A percentile compares a stretch with the other conserved stretches of the same genome.
These are phyloP conservation scores for Talaromyces liani DNA, from an alignment of 495 filamentous ascomycete genomes.

Conservation along the genomic window DNA sequence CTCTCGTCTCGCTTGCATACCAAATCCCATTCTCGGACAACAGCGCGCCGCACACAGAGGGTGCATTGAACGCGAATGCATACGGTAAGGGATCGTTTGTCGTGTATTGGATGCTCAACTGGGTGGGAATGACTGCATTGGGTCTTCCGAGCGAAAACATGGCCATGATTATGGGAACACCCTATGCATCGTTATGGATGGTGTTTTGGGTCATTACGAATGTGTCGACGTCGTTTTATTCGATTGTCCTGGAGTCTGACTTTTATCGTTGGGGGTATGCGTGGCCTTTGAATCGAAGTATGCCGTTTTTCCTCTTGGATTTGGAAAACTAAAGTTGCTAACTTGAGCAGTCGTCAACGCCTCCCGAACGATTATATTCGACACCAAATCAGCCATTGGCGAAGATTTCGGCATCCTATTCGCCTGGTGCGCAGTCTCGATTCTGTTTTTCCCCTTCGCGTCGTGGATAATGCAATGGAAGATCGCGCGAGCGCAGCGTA, in stretches of 20 bases:
- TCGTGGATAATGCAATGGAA: constrained; percentile 54
- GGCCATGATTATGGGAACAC: constrained; percentile 59
- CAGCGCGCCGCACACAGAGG: constrained; percentile 32
- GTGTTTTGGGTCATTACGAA: constrained; percentile 76
- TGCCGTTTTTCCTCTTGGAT: constrained; percentile 11
- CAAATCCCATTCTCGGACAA: constrained; percentile 52
- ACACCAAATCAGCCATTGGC: constrained; percentile 53
- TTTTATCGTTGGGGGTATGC: constrained; percentile 66
- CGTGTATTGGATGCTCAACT: constrained; percentile 73
- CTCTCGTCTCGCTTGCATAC: constrained; percentile 57
- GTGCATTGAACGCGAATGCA: constrained; percentile 43
- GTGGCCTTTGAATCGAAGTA: constrained; percentile 62
- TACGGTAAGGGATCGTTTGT: constrained; percentile 56
- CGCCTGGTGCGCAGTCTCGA: constrained; percentile 50
- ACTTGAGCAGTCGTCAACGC: constrained; percentile 48
- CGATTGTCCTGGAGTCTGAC: constrained; percentile 46
- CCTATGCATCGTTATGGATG: constrained; percentile 62
- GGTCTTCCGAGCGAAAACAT: constrained; percentile 68
- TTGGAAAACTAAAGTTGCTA: constrained; percentile 10
- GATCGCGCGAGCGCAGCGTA: constrained; percentile 26
- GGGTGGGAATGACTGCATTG: constrained; percentile 59
- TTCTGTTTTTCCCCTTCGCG: constrained; percentile 53
- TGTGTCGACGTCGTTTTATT: constrained; percentile 58
- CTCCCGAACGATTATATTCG: constrained; percentile 56
- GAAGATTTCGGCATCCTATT: constrained; percentile 59